Percentiles rank a stretch among this genome's conserved stretches.
Conservation (phyloP, 768 basidiomycete genomes). For the Mycena galericulata region DNA sequence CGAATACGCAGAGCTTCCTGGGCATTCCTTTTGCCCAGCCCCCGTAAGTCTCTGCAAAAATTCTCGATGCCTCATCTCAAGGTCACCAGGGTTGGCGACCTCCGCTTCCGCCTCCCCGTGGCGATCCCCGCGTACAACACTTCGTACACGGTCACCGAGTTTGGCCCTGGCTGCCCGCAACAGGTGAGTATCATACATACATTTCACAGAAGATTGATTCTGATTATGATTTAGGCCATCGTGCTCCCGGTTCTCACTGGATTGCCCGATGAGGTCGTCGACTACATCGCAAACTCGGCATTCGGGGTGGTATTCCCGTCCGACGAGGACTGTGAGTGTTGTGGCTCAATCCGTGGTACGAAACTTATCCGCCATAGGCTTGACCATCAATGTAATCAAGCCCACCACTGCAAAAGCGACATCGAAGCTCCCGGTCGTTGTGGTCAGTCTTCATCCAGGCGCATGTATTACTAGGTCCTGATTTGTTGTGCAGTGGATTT, state of each 20-base stretch:
- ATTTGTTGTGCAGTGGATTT: conserved; percentile 54
- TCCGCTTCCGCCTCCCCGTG: conserved; percentile 56
- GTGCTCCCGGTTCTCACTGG: conserved; percentile 46
- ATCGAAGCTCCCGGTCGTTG: conserved; percentile 61
- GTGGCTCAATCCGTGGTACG: not conserved
- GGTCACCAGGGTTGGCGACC: conserved; percentile 31
- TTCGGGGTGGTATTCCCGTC: conserved; percentile 44
- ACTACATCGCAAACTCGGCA: conserved; percentile 44
- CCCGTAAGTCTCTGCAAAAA: conserved; percentile 42
- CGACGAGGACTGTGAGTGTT: conserved; percentile 57
- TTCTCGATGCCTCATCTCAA: conserved; percentile 18
- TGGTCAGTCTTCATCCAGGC: conserved; percentile 50
- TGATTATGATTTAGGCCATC: conserved; percentile 25
- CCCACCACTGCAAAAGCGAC: conserved; percentile 49
- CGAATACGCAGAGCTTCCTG: conserved; percentile 44
- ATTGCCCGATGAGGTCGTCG: conserved; percentile 43
- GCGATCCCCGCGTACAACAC: conserved; percentile 52
- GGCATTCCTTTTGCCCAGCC: conserved; percentile 55
- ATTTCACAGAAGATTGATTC: too few relatives aligned
- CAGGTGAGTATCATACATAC: conserved; percentile 37
- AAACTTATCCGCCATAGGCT: conserved; percentile 38
- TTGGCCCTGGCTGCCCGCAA: conserved; percentile 63
- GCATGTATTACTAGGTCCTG: not conserved
- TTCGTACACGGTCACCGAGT: conserved; percentile 50
- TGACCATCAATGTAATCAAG: conserved; percentile 61